Conservation (phyloP, 2,329 filamentous ascomycete genomes). For the Polychaeton citri region DNA sequence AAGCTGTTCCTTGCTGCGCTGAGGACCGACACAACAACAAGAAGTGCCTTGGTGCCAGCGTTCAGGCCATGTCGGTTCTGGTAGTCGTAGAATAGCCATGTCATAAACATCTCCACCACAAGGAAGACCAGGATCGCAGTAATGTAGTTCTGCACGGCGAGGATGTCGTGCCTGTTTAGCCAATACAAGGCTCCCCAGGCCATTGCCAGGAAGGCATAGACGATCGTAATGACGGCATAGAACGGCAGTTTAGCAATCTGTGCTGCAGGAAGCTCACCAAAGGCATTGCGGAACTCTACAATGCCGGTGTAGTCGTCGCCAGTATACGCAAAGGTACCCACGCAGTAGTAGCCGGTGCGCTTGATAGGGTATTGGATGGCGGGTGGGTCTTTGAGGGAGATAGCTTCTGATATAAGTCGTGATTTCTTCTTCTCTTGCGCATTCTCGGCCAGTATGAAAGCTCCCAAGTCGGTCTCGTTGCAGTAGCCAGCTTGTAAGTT, state of each 20-base stretch:
- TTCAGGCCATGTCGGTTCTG: constrained; percentile 83
- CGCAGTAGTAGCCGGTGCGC: constrained; percentile 92
- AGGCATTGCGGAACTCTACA: constrained; percentile 88
- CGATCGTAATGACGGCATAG: constrained; percentile 85
- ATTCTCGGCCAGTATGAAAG: constrained; percentile 71
- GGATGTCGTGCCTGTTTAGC: constrained; percentile 82
- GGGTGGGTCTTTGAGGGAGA: constrained; percentile 64
- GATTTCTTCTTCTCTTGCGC: constrained; percentile 58
- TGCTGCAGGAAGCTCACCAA: constrained; percentile 85
- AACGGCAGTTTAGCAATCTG: constrained; percentile 97
- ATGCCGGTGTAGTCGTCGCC: constrained; percentile 58
- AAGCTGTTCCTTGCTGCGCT: constrained; percentile 95
- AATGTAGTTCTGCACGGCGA: constrained; percentile 97
- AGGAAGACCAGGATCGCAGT: constrained; percentile 92
- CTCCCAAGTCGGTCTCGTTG: constrained; percentile 61
- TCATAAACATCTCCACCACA: constrained; percentile 93
- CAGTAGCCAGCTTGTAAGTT: constrained; percentile 59
- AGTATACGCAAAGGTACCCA: constrained; percentile 62
- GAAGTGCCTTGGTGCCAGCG: constrained; percentile 66
- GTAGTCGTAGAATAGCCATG: constrained; percentile 97
- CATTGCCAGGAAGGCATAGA: constrained; percentile 75
- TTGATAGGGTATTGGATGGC: constrained; percentile 71
- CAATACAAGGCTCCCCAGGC: constrained; percentile 95
- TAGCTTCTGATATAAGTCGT: constrained; percentile 62
- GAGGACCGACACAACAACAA: constrained; percentile 82